Evolutionary conservation across 257 asterid genomes (phyloP), one percentile per base, ranked within the genome.

Genomic region (Phtheirospermum japonicum): DNA sequence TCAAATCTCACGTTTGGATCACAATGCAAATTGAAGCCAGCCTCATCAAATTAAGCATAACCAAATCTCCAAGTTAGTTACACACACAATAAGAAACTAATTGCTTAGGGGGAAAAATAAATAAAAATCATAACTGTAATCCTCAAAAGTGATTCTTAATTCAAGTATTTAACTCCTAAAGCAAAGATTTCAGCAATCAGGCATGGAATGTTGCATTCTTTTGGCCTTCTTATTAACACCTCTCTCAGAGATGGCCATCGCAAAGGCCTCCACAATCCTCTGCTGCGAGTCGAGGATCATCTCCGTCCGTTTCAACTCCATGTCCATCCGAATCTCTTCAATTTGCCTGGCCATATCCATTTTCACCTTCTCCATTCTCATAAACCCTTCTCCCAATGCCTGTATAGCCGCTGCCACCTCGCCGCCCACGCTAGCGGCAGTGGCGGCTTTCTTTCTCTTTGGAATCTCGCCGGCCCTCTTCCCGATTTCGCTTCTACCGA

Each of bases 251-350:
- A 84, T 64, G 0, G 82, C 80, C 28, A 70, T 74, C 0, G 87
- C 89, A 50, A 86, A 80, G 0, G 88, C 82, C 36, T 84, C 94
- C 30, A 89, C 86, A 14, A 86, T 77, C 77, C 82, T 83, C 73
- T 79, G 85, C 80, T 89, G 95, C 4, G 91, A 84, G 9, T 86
- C 95, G 4, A 84, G 81, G 57, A 89, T 80, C 94, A 82, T 86
- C 69, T 86, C 86, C 0, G 94, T 82, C 70, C 86, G 80, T 77
- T 86, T 89, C 77, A 89, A 75, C 75, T 89, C 97, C 97, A 82
- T 84, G 67, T 89, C 91, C 97, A 84, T 86, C 56, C 90, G 61
- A 84, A 77, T 82, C 71, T 80, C 76, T 73, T 89, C 94, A 11
- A 86, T 68, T 61, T 84, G 78, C 52, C 82, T 50, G 4, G 84